Evolutionary conservation across 352 stramenopile genomes (phyloP), one percentile per base, ranked within the genome.

Genomic region (Globisporangium splendens): DNA sequence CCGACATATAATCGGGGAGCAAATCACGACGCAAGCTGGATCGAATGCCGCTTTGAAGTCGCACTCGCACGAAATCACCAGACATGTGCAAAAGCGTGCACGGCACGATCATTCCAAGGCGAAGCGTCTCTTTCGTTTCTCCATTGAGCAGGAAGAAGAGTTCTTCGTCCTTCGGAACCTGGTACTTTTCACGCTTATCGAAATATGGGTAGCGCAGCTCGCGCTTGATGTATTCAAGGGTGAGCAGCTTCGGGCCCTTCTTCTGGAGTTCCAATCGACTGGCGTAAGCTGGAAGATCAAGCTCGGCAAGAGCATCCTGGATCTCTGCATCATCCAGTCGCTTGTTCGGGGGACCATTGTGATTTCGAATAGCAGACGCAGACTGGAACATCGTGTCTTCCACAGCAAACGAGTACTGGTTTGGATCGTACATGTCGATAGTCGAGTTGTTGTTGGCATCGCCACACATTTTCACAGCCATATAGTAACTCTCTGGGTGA

Each of bases 321-420:
- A 96, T 96, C 43, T 96, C 86, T 35, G 68, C 71, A 65, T 96
- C 86, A 1, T 75, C 75, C 31, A 92, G 63, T 0, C 83, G 72
- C 48, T 66, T 73, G 54, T 80, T 86, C 31, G 75, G 63, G 14
- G 82, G 65, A 3, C 72, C 76, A 47, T 83, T 86, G 18, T 71
- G 75, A 21, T 70, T 88, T 54, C 80, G 79, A 70, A 95, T 96
- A 14, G 84, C 80, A 33, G 83, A 91, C 11, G 82, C 83, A 43
- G 85, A 95, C 63, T 96, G 85, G 58, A 92, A 96, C 87, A 96
- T 96, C 15, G 86, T 95, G 59, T 96, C 87, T 79, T 96, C 87
- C 8, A 96, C 87, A 3, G 84, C 85, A 47, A 94, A 95, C 11
- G 87, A 95, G 62, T 96, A 96, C 55, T 96, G 85, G 47, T 93